Evolutionary conservation across 2,329 filamentous ascomycete genomes (phyloP).

Genomic region (Trichoderma atrobrunneum): DNA sequence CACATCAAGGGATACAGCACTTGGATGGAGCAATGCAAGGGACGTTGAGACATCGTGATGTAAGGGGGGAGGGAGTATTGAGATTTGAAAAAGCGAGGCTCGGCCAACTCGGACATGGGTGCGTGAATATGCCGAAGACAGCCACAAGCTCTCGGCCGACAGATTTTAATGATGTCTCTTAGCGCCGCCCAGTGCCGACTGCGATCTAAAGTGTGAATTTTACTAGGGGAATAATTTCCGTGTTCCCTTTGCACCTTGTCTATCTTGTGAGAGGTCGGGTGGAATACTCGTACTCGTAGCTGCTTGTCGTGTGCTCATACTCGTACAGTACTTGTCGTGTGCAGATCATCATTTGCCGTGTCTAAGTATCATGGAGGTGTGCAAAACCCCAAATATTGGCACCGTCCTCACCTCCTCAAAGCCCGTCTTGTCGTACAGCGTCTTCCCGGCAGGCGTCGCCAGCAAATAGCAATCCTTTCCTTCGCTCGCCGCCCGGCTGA

Average conservation of each 20-base stretch:
- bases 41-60: background rate
- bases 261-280: background rate
- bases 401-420: slow-evolving; percentile 16
- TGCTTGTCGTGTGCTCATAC: background rate
- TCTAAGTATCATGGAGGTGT: slow-evolving; percentile 19
- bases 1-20: background rate
- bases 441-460: slow-evolving; percentile 19
- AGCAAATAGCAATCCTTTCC: slow-evolving; percentile 20
- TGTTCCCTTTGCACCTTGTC: background rate
- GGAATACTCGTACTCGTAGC: background rate
- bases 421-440: slow-evolving; percentile 17
- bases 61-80: background rate
- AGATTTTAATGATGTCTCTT: background rate
- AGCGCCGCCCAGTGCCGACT: background rate
- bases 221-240: background rate
- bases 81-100: background rate
- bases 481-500: slow-evolving; percentile 16
- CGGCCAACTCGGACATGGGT: background rate
- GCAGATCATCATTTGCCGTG: background rate
- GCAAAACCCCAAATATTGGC: slow-evolving; percentile 17
- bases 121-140: background rate
- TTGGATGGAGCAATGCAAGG: background rate
- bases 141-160: background rate
- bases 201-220: background rate
- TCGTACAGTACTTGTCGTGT: background rate